phyloP scores from a whole-genome alignment of 139 green algal species.

The Asterochloris erici region DNA sequence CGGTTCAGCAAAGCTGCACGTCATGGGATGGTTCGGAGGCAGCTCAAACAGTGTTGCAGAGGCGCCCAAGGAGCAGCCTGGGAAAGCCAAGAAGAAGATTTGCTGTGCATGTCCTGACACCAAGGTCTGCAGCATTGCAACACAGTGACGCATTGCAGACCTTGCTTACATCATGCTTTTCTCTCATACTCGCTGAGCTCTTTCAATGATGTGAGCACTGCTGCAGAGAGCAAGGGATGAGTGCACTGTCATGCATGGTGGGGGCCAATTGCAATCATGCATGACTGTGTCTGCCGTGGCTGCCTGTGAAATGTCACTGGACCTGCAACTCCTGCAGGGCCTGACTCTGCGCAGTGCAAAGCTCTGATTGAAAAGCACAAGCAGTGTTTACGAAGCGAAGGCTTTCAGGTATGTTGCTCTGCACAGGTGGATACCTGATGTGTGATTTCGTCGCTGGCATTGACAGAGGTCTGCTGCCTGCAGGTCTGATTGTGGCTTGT shows the following conservation, averaged over 20 bases:
- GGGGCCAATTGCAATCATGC: not conserved
- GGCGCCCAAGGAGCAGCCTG: not conserved
- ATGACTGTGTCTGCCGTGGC: not conserved
- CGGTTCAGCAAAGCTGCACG: too few species aligned
- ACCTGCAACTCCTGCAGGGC: conserved; percentile 33
- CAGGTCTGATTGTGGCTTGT: not conserved
- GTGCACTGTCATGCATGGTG: conserved; percentile 64
- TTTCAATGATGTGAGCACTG: not conserved
- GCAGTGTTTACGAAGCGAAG: conserved; percentile 53
- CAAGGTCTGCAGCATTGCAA: conserved; percentile 52
- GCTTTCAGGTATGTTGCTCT: not conserved
- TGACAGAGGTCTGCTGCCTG: not conserved
- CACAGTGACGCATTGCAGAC: too few species aligned
- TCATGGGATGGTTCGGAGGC: too few species aligned
- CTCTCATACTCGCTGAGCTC: too few species aligned
- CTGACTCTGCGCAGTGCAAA: conserved; percentile 64
- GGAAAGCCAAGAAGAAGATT: conserved; percentile 82
- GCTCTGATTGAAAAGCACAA: conserved; percentile 91
- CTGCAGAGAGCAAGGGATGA: conserved; percentile 55
- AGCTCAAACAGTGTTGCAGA: not conserved
- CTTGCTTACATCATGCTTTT: too few species aligned
- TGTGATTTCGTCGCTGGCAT: not conserved
- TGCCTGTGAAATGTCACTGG: not conserved
- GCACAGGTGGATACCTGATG: not conserved
- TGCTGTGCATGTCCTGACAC: conserved; percentile 93